These are phyloP conservation scores for Gamsiella multidivaricata DNA, from an alignment of 192 early-diverging fungal species.

Conservation along the genomic window DNA sequence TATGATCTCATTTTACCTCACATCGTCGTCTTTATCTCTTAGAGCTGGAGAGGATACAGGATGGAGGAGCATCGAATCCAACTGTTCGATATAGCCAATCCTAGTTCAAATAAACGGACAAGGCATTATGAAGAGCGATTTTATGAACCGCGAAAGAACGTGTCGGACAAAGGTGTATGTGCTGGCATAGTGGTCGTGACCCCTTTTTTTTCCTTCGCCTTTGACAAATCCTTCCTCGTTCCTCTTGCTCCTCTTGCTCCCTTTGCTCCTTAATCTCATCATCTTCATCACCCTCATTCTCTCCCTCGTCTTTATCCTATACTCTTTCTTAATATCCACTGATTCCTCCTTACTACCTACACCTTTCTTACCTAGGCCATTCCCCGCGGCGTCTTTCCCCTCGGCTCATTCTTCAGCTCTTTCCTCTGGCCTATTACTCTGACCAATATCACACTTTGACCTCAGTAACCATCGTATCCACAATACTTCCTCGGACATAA, in stretches of 20 bases:
- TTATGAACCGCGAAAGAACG: no score
- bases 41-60: slow-evolving; percentile 49
- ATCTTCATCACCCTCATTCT: background rate
- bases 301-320: background rate
- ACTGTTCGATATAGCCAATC: slow-evolving; percentile 50
- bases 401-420: background rate
- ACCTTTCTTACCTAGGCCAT: no score
- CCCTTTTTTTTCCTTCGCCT: background rate
- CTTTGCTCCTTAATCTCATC: background rate
- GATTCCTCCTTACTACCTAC: background rate
- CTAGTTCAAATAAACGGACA: background rate
- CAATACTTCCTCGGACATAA: slow-evolving; percentile 1
- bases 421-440: no score
- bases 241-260: background rate
- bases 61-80: slow-evolving; percentile 52
- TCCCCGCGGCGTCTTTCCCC: background rate
- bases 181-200: background rate
- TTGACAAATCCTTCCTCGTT: background rate
- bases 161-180: background rate
- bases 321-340: background rate
- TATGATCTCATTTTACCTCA: background rate
- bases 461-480: background rate
- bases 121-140: no score
- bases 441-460: background rate
- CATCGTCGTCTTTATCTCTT: background rate